Evolutionary conservation across 345 rosid genomes (phyloP).

Genomic region (Pseudoturritis turrita): DNA sequence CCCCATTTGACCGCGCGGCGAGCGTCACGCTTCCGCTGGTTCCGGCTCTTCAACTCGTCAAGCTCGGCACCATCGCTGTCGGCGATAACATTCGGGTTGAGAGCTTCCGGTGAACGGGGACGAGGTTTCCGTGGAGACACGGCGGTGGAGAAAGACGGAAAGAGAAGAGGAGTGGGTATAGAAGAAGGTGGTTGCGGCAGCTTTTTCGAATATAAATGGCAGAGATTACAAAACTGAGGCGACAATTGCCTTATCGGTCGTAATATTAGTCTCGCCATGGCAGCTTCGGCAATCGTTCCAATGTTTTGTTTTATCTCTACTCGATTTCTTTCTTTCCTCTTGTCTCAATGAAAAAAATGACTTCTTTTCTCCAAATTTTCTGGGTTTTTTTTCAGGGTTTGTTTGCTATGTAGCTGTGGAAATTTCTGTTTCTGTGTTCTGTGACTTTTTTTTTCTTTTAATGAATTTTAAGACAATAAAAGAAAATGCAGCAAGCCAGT

Average conservation of each 20-base stretch:
- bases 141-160: slow-evolving; percentile 13
- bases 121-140: slow-evolving; percentile 27
- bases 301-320: background rate
- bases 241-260: slow-evolving; percentile 24
- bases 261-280: slow-evolving; percentile 27
- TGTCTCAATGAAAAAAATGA: no score
- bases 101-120: slow-evolving; percentile 28
- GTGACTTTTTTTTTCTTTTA: no score
- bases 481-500: no score
- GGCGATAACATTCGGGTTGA: slow-evolving; percentile 20
- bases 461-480: no score
- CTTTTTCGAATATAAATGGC: background rate
- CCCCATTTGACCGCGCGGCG: slow-evolving; percentile 83
- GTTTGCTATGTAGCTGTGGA: no score
- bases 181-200: slow-evolving; percentile 10
- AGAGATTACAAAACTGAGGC: slow-evolving; percentile 18
- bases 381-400: no score
- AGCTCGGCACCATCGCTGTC: slow-evolving; percentile 43
- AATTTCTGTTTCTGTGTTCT: no score
- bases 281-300: background rate
- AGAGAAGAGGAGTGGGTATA: slow-evolving; percentile 6
- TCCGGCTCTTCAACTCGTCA: slow-evolving; percentile 54
- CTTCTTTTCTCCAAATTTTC: no score
- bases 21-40: slow-evolving; percentile 90
- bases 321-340: no score